Conservation (phyloP, 2,329 filamentous ascomycete species). For the Gnomoniopsis sp. region DNA sequence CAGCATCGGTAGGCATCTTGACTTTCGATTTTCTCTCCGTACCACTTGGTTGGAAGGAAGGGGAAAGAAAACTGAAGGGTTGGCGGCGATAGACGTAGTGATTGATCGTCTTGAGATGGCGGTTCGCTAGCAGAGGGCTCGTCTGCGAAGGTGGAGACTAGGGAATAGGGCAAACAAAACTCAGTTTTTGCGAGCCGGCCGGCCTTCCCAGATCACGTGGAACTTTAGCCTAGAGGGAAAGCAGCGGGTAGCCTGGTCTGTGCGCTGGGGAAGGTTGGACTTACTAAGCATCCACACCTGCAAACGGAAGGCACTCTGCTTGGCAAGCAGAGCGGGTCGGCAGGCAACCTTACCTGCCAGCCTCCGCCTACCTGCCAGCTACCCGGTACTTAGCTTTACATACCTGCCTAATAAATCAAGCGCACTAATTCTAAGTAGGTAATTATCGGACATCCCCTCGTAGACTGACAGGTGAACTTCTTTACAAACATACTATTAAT, state of each 20-base stretch:
- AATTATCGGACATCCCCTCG: too few relatives aligned
- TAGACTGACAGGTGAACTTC: too few relatives aligned
- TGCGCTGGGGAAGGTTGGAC: not conserved
- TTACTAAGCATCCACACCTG: too few relatives aligned
- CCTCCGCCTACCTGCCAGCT: too few relatives aligned
- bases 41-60: conserved; percentile 36
- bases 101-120: conserved; percentile 18
- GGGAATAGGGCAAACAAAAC: not conserved
- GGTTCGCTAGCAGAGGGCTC: conserved; percentile 1
- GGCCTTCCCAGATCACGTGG: not conserved
- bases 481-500: too few relatives aligned
- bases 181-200: not conserved
- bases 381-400: too few relatives aligned
- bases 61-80: conserved; percentile 38
- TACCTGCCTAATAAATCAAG: too few relatives aligned
- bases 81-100: conserved; percentile 32
- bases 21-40: conserved; percentile 28
- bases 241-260: not conserved
- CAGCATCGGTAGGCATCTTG: conserved; percentile 86
- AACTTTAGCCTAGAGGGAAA: not conserved
- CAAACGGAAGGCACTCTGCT: too few relatives aligned
- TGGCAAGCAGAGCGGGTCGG: too few relatives aligned
- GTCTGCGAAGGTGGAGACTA: not conserved
- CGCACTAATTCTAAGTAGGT: too few relatives aligned
- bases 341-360: too few relatives aligned